Evolutionary conservation across 2,329 filamentous ascomycete species (phyloP), one percentile per base, ranked within the genome.

Genomic region (Trichoderma breve): DNA sequence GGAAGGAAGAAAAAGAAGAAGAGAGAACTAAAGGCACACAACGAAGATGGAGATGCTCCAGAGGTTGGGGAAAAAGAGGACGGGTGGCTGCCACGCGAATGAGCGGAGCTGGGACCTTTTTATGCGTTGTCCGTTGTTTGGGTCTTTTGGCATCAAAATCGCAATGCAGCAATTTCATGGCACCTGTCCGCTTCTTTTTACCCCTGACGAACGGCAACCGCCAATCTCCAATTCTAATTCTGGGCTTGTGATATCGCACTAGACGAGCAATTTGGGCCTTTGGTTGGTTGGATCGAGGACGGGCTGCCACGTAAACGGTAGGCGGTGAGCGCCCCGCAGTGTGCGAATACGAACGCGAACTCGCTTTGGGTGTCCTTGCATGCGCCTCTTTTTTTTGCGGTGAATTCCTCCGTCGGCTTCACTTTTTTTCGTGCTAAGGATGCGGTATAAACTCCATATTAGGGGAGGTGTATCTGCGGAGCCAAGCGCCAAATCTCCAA

Each of bases 301-400:
- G n/a, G 47, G 53, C 28, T 21, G 51, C 28, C 73, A 30, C 75
- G 70, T 71, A 72, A 55, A 63, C 39, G 68, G 60, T 34, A 72
- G 70, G 65, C 71, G 72, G 72, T 73, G 71, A 21, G 11, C 1
- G n/a, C 74, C 75, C 65, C 72, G 66, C 34, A 53, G 34, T 71
- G 76, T 78, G 78, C 78, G 78, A 79, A 79, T 79, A 79, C 78
- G 78, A 79, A 79, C 71, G 75, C 73, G 73, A 74, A 71, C 58
- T 51, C 71, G 67, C 39, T 21, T 26, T 55, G 28, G 36, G 47
- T 15, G 55, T 53, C 26, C 65, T 47, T 70, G 57, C 60, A 53
- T 69, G n/a, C 53, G 34, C 64, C 39, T 64, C 61, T 61, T 61
- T 21, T 30, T 21, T 53, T 53, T 24, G 63, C 63, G 63, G 66